A percentile compares a stretch with the other conserved stretches of the same genome.
Evolutionary conservation across 148 eudicot species (phyloP).

Genomic region (Nyssa sinensis): DNA sequence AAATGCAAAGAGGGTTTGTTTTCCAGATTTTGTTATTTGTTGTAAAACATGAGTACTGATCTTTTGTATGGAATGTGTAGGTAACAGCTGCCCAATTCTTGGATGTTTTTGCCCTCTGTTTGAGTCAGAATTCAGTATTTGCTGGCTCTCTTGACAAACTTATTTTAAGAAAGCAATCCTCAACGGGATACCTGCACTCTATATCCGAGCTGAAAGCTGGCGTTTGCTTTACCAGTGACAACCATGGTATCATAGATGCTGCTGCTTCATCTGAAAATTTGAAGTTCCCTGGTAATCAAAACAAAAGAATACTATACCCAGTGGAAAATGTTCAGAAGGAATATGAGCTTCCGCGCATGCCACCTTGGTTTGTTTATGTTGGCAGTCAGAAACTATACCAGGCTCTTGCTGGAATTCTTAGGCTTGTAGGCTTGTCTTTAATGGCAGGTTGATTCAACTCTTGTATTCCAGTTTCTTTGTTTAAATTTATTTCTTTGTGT

Average conservation of each 20-base stretch:
- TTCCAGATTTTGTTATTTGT: not conserved
- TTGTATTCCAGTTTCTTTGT: constrained; percentile 7
- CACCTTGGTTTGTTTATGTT: constrained; percentile 82
- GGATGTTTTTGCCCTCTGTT: constrained; percentile 74
- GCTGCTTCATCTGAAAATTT: constrained; percentile 34
- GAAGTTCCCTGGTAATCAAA: constrained; percentile 15
- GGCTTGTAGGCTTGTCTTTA: constrained; percentile 73
- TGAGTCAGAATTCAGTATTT: constrained; percentile 85
- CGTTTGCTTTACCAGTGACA: constrained; percentile 19
- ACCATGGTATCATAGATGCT: constrained; percentile 25
- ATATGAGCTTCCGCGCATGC: constrained; percentile 79
- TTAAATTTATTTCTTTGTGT: constrained; percentile 8
- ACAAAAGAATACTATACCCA: constrained; percentile 28
- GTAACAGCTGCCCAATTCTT: constrained; percentile 69
- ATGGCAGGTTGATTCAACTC: constrained; percentile 52
- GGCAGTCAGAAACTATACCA: constrained; percentile 75
- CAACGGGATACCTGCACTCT: constrained; percentile 78
- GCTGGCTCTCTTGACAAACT: constrained; percentile 79
- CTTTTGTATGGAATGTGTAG: constrained; percentile 37
- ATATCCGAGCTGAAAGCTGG: constrained; percentile 68
- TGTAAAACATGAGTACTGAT: constrained; percentile 5
- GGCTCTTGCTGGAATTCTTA: constrained; percentile 73
- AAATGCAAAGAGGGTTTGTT: not conserved
- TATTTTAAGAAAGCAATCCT: constrained; percentile 48
- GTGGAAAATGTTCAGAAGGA: constrained; percentile 31